Conservation (phyloP, 1,284 basidiomycete species). For the Puccinia sorghi region DNA sequence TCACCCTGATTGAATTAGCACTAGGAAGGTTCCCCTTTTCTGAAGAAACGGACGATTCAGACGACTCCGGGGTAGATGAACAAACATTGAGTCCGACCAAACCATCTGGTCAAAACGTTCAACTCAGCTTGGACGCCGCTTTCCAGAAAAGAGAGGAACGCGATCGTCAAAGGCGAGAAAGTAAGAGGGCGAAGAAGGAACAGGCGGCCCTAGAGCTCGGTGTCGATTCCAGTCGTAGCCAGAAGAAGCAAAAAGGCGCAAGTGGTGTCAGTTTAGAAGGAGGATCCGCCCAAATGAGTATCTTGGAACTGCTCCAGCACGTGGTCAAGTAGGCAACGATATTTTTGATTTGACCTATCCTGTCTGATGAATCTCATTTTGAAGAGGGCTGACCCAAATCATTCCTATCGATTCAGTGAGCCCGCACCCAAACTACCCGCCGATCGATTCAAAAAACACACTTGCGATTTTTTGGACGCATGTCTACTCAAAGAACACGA, state of each 20-base stretch:
- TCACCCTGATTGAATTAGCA: slow-evolving; percentile 90
- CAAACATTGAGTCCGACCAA: slow-evolving; percentile 60
- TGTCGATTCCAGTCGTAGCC: neutral
- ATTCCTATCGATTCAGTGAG: slow-evolving; percentile 61
- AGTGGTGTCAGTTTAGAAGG: slow-evolving; percentile 85
- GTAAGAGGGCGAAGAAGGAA: slow-evolving; percentile 56
- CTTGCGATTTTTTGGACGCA: slow-evolving; percentile 62
- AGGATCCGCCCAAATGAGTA: slow-evolving; percentile 91
- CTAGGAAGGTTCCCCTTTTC: slow-evolving; percentile 90
- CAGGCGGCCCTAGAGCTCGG: slow-evolving; percentile 39
- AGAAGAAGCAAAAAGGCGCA: slow-evolving; percentile 60
- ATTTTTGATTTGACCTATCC: neutral
- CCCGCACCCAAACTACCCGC: slow-evolving; percentile 78
- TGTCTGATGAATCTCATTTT: neutral
- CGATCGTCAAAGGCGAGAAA: slow-evolving; percentile 53
- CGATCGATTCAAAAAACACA: slow-evolving; percentile 55
- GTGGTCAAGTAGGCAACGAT: slow-evolving; percentile 70
- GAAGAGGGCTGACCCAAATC: neutral
- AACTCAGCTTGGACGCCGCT: slow-evolving; percentile 39
- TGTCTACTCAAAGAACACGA: slow-evolving; percentile 51
- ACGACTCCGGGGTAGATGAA: slow-evolving; percentile 58
- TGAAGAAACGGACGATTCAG: slow-evolving; percentile 60
- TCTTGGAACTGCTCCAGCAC: slow-evolving; percentile 92
- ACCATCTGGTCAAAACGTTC: slow-evolving; percentile 42
- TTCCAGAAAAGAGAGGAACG: slow-evolving; percentile 58